These are phyloP conservation scores for Mariannaea elegans DNA, from an alignment of 2,329 filamentous ascomycete species.

Conservation along the genomic window DNA sequence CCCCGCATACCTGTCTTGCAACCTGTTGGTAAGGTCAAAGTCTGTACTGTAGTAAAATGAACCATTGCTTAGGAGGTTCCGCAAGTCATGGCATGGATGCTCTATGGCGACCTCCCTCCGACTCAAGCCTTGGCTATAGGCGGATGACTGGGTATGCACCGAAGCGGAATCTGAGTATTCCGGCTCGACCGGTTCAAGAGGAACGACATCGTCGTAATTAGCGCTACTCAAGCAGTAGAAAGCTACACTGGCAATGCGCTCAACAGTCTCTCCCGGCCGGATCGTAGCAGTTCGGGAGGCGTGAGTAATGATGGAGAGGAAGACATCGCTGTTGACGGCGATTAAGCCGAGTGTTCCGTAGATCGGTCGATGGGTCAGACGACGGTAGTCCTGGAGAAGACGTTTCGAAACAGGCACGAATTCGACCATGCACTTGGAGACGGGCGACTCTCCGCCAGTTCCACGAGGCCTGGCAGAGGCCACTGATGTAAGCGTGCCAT, in stretches of 20 bases:
- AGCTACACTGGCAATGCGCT: slow-evolving; percentile 85
- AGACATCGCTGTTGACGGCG: slow-evolving; percentile 83
- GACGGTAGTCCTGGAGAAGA: slow-evolving; percentile 79
- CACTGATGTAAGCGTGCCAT: slow-evolving; percentile 66
- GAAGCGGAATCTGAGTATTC: slow-evolving; percentile 59
- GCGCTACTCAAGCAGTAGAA: slow-evolving; percentile 92
- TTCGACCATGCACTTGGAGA: slow-evolving; percentile 85
- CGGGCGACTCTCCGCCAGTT: slow-evolving; percentile 51
- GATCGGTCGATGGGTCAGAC: slow-evolving; percentile 76
- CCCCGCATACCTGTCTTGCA: slow-evolving; percentile 78
- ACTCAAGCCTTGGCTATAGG: slow-evolving; percentile 58
- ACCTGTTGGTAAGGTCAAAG: slow-evolving; percentile 92
- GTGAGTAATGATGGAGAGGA: slow-evolving; percentile 87
- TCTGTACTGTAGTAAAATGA: slow-evolving; percentile 99
- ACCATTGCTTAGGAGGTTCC: slow-evolving; percentile 90
- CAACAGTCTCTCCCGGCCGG: slow-evolving; percentile 86
- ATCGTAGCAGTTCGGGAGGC: slow-evolving; percentile 82
- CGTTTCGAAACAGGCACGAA: slow-evolving; percentile 73
- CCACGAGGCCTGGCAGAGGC: slow-evolving; percentile 55
- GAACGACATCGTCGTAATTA: slow-evolving; percentile 82
- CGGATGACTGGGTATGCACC: slow-evolving; percentile 54
- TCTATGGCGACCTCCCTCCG: slow-evolving; percentile 77
- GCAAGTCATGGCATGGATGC: slow-evolving; percentile 89
- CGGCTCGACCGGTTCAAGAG: slow-evolving; percentile 60
- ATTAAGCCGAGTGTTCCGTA: slow-evolving; percentile 91